These are phyloP conservation scores for Megacollybia platyphylla DNA, from an alignment of 1,284 basidiomycete genomes.

Conservation along the genomic window DNA sequence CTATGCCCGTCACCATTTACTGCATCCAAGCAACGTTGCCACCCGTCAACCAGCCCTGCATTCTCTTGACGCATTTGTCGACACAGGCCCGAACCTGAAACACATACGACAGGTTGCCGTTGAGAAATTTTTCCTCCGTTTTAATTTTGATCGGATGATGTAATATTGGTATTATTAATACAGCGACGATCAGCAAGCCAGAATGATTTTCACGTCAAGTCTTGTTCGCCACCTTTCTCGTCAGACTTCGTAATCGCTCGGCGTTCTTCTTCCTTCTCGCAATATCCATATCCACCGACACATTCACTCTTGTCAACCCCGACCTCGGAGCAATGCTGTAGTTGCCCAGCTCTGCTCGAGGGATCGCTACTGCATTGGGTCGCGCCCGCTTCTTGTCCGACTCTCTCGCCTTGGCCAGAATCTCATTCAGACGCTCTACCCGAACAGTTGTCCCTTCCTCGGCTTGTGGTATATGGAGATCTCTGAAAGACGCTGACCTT, in stretches of 20 bases:
- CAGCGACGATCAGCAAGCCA: not conserved
- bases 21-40: too few relatives aligned
- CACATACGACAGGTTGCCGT: too few relatives aligned
- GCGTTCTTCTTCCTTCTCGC: constrained; percentile 60
- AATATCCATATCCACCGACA: constrained; percentile 56
- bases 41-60: too few relatives aligned
- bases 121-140: too few relatives aligned
- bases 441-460: constrained; percentile 23
- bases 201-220: not conserved
- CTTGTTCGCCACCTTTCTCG: constrained; percentile 26
- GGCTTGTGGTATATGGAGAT: constrained; percentile 47
- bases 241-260: constrained; percentile 51
- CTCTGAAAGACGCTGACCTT: constrained; percentile 75
- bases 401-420: constrained; percentile 57
- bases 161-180: too few relatives aligned
- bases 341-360: constrained; percentile 51
- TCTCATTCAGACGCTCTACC: constrained; percentile 51
- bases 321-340: constrained; percentile 64
- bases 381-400: constrained; percentile 53
- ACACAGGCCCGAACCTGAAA: too few relatives aligned
- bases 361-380: constrained; percentile 71
- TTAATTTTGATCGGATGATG: too few relatives aligned
- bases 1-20: too few relatives aligned
- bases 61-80: too few relatives aligned
- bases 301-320: constrained; percentile 32